Percentiles rank a stretch among this genome's conserved stretches.
Conservation (phyloP, 768 basidiomycete genomes). For the Scleroderma citrinum region DNA sequence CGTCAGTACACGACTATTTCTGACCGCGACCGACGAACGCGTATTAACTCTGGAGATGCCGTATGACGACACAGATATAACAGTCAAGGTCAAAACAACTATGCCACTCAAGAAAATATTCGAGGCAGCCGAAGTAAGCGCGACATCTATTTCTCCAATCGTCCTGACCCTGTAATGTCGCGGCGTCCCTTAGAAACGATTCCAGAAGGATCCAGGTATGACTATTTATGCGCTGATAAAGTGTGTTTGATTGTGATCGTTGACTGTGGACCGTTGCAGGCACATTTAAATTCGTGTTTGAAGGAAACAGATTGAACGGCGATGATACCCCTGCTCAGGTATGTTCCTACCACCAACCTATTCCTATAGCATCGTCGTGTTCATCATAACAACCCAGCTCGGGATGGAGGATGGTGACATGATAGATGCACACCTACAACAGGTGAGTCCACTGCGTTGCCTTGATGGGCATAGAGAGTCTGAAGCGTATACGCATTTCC, state of each 20-base stretch:
- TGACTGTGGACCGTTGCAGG: conserved; percentile 37
- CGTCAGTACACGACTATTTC: conserved; percentile 30
- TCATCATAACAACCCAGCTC: conserved; percentile 28
- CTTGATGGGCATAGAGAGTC: background rate
- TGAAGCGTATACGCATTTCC: too few species aligned
- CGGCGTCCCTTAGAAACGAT: conserved; percentile 42
- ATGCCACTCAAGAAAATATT: conserved; percentile 66
- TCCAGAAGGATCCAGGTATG: conserved; percentile 51
- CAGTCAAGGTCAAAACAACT: conserved; percentile 59
- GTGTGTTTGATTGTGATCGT: background rate
- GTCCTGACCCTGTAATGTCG: background rate
- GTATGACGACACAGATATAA: conserved; percentile 40
- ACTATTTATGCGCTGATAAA: background rate
- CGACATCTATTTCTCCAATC: background rate
- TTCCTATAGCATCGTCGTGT: background rate
- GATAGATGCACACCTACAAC: conserved; percentile 54
- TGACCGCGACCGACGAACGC: background rate
- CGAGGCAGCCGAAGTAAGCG: conserved; percentile 55
- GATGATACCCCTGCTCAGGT: conserved; percentile 54
- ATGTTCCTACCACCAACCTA: conserved; percentile 12
- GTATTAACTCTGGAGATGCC: conserved; percentile 1
- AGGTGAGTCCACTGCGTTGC: conserved; percentile 33
- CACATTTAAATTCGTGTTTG: conserved; percentile 57
- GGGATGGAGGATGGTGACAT: conserved; percentile 59
- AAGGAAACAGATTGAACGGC: conserved; percentile 43